A percentile compares a stretch with the other conserved stretches of the same genome.
These are phyloP conservation scores for Cryptomeria japonica DNA, from an alignment of 75 land plant species.

Conservation along the genomic window DNA sequence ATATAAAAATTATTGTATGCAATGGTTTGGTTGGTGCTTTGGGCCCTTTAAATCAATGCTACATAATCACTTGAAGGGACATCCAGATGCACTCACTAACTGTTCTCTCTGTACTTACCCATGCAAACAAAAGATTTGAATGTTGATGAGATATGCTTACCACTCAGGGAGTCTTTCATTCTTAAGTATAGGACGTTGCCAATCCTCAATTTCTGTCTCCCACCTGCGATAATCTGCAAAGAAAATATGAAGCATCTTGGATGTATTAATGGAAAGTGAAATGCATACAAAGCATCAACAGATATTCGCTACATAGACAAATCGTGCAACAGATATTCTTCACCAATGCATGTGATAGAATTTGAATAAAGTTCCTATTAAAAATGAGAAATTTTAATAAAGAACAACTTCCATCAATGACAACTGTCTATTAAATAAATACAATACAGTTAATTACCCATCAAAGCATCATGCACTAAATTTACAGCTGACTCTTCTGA, in stretches of 20 bases:
- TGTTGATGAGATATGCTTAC: conserved; percentile 29
- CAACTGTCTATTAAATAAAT: not conserved
- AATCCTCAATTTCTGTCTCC: conserved; percentile 93
- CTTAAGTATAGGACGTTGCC: conserved; percentile 79
- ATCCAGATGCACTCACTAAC: not conserved
- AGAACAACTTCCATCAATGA: not conserved
- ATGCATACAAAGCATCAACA: not conserved
- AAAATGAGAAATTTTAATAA: not conserved
- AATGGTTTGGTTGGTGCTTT: not conserved
- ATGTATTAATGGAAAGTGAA: not conserved
- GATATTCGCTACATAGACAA: not conserved
- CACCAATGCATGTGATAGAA: not conserved
- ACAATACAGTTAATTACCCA: conserved; percentile 41
- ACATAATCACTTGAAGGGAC: not conserved
- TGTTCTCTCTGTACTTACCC: not conserved
- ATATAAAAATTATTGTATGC: not conserved
- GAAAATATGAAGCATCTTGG: not conserved
- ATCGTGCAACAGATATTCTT: not conserved
- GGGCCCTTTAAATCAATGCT: not conserved
- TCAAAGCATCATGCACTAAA: conserved; percentile 87
- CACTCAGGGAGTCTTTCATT: conserved; percentile 93
- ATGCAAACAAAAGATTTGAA: not conserved
- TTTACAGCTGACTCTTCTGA: conserved; percentile 71
- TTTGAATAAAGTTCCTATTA: not conserved
- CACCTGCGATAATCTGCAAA: conserved; percentile 79